Evolutionary conservation across 768 basidiomycete species (phyloP), one percentile per base, ranked within the genome.

Genomic region (Collybia nuda): DNA sequence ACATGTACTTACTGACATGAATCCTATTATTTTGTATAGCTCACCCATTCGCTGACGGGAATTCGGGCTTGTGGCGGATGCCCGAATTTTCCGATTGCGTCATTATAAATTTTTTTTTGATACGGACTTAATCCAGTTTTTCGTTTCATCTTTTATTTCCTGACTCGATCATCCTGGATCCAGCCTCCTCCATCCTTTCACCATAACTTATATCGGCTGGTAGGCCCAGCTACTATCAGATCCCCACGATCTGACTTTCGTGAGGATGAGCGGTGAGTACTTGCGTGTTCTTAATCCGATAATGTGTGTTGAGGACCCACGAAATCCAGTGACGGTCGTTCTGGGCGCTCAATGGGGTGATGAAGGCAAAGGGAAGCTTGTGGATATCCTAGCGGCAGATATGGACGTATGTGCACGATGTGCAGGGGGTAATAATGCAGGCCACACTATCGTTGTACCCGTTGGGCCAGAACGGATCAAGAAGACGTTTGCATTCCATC

Each of bases 391-490:
- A 56, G 82, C 94, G 35, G 90, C 88, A 12, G 82, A 95, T 38
- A 78, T 82, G 52, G 97, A 99, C 68, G 67, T 98, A 65, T 98
- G 95, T 62, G 96, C 94, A 17, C 82, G 97, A 41, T 98, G 93
- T 66, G 97, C 97, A 11, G 97, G 97, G 12, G 97, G 97, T 9
- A 98, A 98, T 75, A 99, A 99, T 66, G 97, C 97, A 19, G 97
- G 97, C 2, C 97, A 99, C 72, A 98, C 97, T 19, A 98, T 99
- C 67, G 88, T 99, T 56, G 91, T 85, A 5, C 85, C 87, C 5
- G 67, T 81, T 21, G 80, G 82, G 9, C 79, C 84, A 40, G 81
- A 90, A 52, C 80, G 81, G 40, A 74, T 82, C 51, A 82, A 84
- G 70, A 94, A 81, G 57, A 93, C 85, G 1, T 98, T 90, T 70